phyloP scores from a whole-genome alignment of 1,284 basidiomycete species.

The Rhodotorula sp. region DNA sequence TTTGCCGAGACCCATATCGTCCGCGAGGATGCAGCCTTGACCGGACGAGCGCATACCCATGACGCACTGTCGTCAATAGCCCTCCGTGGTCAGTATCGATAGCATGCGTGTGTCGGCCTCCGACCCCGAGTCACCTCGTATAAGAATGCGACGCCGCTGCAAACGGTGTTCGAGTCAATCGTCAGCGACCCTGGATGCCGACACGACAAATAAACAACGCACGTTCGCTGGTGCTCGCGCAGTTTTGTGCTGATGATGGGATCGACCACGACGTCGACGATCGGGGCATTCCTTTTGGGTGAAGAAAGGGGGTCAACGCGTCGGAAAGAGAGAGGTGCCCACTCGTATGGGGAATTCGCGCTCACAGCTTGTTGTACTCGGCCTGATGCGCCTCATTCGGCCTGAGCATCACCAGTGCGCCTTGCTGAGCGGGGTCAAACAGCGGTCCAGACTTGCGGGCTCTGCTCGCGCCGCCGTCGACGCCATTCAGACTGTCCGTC shows the following conservation, averaged over 20 bases:
- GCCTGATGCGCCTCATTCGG: slow-evolving; percentile 68
- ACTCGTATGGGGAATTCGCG: no score
- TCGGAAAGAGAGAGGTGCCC: no score
- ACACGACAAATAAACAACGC: slow-evolving; percentile 48
- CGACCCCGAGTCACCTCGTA: slow-evolving; percentile 60
- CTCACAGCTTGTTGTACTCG: slow-evolving; percentile 69
- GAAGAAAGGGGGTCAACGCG: slow-evolving; percentile 55
- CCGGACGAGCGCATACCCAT: slow-evolving; percentile 86
- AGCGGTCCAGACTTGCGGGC: slow-evolving; percentile 35
- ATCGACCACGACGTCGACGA: slow-evolving; percentile 90
- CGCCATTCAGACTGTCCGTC: background rate
- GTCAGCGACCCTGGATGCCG: no score
- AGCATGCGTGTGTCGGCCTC: background rate
- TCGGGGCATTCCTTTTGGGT: slow-evolving; percentile 43
- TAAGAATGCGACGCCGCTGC: slow-evolving; percentile 64
- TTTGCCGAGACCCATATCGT: slow-evolving; percentile 96
- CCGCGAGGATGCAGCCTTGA: slow-evolving; percentile 90
- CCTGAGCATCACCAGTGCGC: slow-evolving; percentile 80
- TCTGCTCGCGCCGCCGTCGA: background rate
- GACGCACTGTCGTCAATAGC: slow-evolving; percentile 56
- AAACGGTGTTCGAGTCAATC: background rate
- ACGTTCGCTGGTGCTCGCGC: slow-evolving; percentile 88
- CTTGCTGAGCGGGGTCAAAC: slow-evolving; percentile 65
- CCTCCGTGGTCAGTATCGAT: background rate
- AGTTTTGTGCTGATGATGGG: slow-evolving; percentile 74